A percentile compares a stretch with the other conserved stretches of the same genome.
phyloP scores from a whole-genome alignment of 371 early-diverging fungal species.

The Saksenaea vasiformis region DNA sequence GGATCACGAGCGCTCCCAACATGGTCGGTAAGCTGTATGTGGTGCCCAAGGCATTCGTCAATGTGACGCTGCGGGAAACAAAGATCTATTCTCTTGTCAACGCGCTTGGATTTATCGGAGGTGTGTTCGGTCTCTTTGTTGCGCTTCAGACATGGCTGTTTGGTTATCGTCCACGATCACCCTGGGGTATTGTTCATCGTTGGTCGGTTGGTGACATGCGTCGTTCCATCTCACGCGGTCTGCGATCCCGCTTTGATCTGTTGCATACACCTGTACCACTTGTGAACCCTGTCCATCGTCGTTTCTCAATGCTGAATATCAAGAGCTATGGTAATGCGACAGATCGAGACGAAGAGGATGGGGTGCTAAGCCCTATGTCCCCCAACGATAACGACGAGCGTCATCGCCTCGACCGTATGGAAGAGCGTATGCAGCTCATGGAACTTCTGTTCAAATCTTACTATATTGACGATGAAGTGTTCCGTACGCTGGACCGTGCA shows the following conservation, averaged over 20 bases:
- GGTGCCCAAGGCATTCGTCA: conserved; percentile 11
- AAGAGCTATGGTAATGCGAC: not conserved
- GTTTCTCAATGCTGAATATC: conserved; percentile 11
- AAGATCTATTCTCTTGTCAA: conserved; percentile 26
- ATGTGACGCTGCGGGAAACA: conserved; percentile 15
- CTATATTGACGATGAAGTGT: conserved; percentile 39
- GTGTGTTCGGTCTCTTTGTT: conserved; percentile 35
- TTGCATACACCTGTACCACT: conserved; percentile 26
- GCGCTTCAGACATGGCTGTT: conserved; percentile 33
- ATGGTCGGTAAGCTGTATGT: conserved; percentile 11
- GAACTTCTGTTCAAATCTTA: conserved; percentile 38
- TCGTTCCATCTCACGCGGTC: conserved; percentile 19
- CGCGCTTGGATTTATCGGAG: conserved; percentile 33
- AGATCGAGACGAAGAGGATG: conserved; percentile 1
- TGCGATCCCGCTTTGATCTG: conserved; percentile 22
- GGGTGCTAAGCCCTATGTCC: conserved; percentile 1
- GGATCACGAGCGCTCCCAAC: not conserved
- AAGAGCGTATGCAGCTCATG: conserved; percentile 39
- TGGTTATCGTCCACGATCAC: conserved; percentile 41
- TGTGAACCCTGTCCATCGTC: conserved; percentile 31
- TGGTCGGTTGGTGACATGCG: conserved; percentile 34
- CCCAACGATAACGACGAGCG: conserved; percentile 11
- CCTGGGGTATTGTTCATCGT: conserved; percentile 42
- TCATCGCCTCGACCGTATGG: conserved; percentile 21
- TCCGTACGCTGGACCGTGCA: conserved; percentile 27